Conservation (phyloP, 2,329 filamentous ascomycete genomes). For the Fusarium napiforme region DNA sequence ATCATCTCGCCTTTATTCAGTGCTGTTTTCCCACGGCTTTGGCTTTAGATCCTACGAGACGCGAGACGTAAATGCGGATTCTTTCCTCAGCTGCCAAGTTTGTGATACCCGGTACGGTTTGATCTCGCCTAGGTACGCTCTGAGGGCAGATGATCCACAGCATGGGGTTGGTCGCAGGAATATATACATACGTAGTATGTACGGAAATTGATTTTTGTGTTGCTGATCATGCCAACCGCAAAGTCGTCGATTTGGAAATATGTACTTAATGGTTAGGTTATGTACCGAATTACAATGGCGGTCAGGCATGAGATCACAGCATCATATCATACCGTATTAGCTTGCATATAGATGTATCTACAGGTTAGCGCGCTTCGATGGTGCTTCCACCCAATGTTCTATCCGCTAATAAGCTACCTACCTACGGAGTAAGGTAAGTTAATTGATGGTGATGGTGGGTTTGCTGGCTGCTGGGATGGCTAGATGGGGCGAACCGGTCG, state of each 20-base stretch:
- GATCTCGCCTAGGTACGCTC: slow-evolving; percentile 2
- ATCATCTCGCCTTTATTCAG: background rate
- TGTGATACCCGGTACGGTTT: background rate
- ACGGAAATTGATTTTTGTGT: background rate
- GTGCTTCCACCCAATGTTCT: slow-evolving; percentile 31
- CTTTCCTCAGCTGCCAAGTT: slow-evolving; percentile 1
- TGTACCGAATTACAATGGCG: background rate
- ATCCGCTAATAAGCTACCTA: background rate
- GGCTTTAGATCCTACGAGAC: background rate
- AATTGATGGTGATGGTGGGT: background rate
- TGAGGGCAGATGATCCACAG: slow-evolving; percentile 13
- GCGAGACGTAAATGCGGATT: background rate
- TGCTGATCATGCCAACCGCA: slow-evolving; percentile 5
- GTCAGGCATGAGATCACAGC: slow-evolving; percentile 15
- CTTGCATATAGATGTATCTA: slow-evolving; percentile 5
- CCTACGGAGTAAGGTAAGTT: background rate
- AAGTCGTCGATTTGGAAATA: background rate
- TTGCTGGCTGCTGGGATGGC: background rate
- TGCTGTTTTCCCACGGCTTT: background rate
- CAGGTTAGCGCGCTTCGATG: slow-evolving; percentile 29
- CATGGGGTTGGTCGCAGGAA: background rate
- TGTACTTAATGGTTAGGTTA: background rate
- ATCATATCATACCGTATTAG: slow-evolving; percentile 3
- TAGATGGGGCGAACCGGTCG: background rate
- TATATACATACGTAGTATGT: background rate